phyloP scores from a whole-genome alignment of 495 filamentous ascomycete species.

The Acidiella bohemica region DNA sequence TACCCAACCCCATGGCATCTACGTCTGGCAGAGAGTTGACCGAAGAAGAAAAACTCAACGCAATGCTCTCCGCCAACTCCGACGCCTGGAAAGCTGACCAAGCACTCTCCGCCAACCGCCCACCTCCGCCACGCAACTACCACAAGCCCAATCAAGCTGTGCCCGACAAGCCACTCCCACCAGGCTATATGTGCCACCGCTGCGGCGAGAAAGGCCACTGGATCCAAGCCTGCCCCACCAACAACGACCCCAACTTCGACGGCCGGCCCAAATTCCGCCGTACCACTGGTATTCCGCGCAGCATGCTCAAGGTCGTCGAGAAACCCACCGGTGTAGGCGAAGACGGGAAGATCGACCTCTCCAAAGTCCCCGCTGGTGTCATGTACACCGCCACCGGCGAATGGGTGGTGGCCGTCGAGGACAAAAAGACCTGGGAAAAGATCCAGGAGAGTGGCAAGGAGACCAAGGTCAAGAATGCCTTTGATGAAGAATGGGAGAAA shows the following conservation, averaged over 20 bases:
- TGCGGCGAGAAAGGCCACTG: slow-evolving; percentile 97
- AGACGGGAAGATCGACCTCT: slow-evolving; percentile 60
- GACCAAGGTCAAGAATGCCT: slow-evolving; percentile 62
- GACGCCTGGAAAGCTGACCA: slow-evolving; percentile 17
- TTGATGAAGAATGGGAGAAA: slow-evolving; percentile 58
- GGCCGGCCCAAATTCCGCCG: slow-evolving; percentile 80
- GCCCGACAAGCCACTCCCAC: slow-evolving; percentile 79
- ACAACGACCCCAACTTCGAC: slow-evolving; percentile 91
- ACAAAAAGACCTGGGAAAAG: slow-evolving; percentile 89
- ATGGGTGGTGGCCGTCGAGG: slow-evolving; percentile 85
- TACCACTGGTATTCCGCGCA: slow-evolving; percentile 88
- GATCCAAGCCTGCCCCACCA: slow-evolving; percentile 95
- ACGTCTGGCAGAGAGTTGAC: slow-evolving; percentile 14
- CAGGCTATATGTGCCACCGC: slow-evolving; percentile 93
- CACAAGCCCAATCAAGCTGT: slow-evolving; percentile 55
- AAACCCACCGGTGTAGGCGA: slow-evolving; percentile 64
- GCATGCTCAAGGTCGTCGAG: slow-evolving; percentile 84
- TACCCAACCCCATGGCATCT: slow-evolving; percentile 1
- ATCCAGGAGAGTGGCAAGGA: slow-evolving; percentile 86
- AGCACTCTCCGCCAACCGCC: slow-evolving; percentile 34
- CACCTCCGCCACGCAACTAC: slow-evolving; percentile 39
- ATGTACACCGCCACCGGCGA: slow-evolving; percentile 98
- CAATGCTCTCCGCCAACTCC: slow-evolving; percentile 10
- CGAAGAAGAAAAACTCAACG: slow-evolving; percentile 39
- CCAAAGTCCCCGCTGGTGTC: slow-evolving; percentile 66